These are phyloP conservation scores for Logfia minima DNA, from an alignment of 129 eudicot species.

Conservation along the genomic window DNA sequence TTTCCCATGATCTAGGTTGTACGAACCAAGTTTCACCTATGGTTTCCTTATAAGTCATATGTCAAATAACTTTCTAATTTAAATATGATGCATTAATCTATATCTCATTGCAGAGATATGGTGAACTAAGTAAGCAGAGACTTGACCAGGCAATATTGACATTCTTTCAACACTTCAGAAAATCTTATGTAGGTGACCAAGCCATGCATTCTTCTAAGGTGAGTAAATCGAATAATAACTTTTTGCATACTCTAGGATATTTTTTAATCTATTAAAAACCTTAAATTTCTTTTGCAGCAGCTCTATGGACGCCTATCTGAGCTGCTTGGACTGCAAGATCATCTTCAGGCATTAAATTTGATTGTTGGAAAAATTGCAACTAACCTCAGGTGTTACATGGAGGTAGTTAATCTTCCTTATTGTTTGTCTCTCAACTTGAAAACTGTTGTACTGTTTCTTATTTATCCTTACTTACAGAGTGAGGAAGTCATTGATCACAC, in stretches of 20 bases:
- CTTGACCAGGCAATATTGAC: conserved; percentile 91
- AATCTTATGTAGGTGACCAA: conserved; percentile 95
- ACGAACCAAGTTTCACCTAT: not conserved
- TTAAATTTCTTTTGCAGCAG: conserved; percentile 71
- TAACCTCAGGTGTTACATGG: conserved; percentile 81
- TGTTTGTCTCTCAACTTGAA: not conserved
- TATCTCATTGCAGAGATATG: conserved; percentile 67
- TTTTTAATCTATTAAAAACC: not conserved
- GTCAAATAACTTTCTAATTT: not conserved
- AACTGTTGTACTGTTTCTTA: conserved; percentile 26
- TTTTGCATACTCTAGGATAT: conserved; percentile 17
- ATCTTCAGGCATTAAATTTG: conserved; percentile 72
- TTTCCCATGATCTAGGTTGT: not conserved
- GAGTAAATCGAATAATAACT: conserved; percentile 15
- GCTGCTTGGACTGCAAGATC: conserved; percentile 92
- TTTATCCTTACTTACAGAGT: conserved; percentile 50
- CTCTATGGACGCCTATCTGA: conserved; percentile 87
- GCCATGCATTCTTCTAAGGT: conserved; percentile 99
- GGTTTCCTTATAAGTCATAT: not conserved
- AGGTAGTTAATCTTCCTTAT: conserved; percentile 46
- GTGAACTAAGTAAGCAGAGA: conserved; percentile 86
- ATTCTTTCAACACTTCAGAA: conserved; percentile 87
- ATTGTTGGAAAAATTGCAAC: conserved; percentile 92
- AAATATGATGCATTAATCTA: conserved; percentile 22
- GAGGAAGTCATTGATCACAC: conserved; percentile 96